phyloP scores from a whole-genome alignment of 1,284 basidiomycete genomes.

The Cryptococcus hybrid region DNA sequence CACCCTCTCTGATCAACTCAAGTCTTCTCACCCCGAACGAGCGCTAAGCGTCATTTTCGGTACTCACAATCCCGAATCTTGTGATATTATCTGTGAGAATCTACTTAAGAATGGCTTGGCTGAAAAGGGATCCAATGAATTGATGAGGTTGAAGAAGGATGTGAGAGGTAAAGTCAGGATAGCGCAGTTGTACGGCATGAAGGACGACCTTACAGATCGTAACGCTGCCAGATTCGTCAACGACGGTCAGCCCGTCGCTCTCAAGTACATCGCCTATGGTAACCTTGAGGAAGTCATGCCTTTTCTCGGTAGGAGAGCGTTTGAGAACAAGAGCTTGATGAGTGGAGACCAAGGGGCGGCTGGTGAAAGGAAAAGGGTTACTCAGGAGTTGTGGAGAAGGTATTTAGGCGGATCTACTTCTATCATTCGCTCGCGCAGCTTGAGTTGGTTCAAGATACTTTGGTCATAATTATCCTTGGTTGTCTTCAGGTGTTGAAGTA shows the following conservation, averaged over 20 bases:
- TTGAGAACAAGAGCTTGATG: slow-evolving; percentile 73
- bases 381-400: slow-evolving; percentile 55
- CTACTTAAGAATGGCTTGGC: slow-evolving; percentile 63
- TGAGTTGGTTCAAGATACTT: no score
- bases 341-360: slow-evolving; percentile 59
- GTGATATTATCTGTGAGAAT: slow-evolving; percentile 61
- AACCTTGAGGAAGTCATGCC: slow-evolving; percentile 71
- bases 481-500: no score
- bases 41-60: slow-evolving; percentile 74
- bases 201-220: slow-evolving; percentile 71
- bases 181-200: slow-evolving; percentile 89
- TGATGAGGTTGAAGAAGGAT: slow-evolving; percentile 52
- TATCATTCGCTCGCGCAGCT: no score
- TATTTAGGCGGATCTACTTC: slow-evolving; percentile 38
- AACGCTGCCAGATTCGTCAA: slow-evolving; percentile 61
- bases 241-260: slow-evolving; percentile 62
- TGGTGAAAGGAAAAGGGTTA: slow-evolving; percentile 58
- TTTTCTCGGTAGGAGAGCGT: slow-evolving; percentile 68
- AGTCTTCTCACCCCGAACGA: slow-evolving; percentile 51
- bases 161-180: slow-evolving; percentile 68
- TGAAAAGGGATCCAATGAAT: slow-evolving; percentile 4
- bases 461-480: no score
- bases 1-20: slow-evolving; percentile 56
- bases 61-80: slow-evolving; percentile 77
- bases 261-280: slow-evolving; percentile 85